These are phyloP conservation scores for Mortierella alpina DNA, from an alignment of 192 early-diverging fungal genomes.

Conservation along the genomic window DNA sequence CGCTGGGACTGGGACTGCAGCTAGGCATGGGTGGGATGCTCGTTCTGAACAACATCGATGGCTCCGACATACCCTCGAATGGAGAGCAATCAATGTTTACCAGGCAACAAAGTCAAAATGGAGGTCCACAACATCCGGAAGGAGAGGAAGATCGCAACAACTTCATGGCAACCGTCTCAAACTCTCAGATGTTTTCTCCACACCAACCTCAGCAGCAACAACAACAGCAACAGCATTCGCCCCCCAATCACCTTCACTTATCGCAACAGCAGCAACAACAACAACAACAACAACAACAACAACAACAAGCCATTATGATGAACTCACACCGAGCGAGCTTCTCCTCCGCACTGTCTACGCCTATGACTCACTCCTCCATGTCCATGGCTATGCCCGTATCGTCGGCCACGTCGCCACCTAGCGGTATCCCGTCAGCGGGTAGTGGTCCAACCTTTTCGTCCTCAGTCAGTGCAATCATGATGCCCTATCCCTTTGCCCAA, in stretches of 20 bases:
- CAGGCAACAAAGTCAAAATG: not conserved
- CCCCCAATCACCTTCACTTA: no score
- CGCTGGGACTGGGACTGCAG: slow-evolving; percentile 31
- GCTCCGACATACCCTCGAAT: not conserved
- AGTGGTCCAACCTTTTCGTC: not conserved
- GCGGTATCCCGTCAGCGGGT: not conserved
- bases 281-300: slow-evolving; percentile 12
- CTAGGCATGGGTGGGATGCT: slow-evolving; percentile 46
- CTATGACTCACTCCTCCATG: not conserved
- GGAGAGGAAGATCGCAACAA: no score
- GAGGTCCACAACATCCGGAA: not conserved
- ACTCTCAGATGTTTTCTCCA: no score
- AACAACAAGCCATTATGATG: not conserved
- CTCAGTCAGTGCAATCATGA: not conserved
- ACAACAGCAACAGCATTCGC: slow-evolving; percentile 14
- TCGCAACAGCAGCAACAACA: slow-evolving; percentile 6
- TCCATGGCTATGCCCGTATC: not conserved
- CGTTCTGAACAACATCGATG: slow-evolving; percentile 37
- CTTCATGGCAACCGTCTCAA: no score
- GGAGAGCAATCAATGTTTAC: slow-evolving; percentile 1
- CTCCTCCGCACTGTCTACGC: not conserved
- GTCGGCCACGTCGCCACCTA: not conserved
- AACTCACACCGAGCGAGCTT: not conserved
- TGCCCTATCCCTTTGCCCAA: not conserved
- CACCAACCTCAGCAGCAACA: slow-evolving; percentile 4